Conservation (phyloP, 2,329 filamentous ascomycete genomes). For the Colletotrichum salicis region DNA sequence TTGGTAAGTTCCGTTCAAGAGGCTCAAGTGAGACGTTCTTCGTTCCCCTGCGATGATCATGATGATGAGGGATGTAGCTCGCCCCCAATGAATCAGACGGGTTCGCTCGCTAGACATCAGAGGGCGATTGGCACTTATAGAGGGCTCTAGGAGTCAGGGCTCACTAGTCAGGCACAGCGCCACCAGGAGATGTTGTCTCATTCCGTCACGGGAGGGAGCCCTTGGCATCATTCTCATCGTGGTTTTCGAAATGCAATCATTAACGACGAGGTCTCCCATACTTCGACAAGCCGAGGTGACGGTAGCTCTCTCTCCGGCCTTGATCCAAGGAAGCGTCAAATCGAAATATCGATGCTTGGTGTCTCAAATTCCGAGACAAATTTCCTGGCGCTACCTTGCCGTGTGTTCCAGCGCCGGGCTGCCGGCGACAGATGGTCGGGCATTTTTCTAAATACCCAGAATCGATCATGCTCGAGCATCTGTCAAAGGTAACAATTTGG, state of each 20-base stretch:
- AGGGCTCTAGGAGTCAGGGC: not conserved
- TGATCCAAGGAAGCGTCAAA: not conserved
- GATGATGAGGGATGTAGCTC: not conserved
- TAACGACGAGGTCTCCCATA: not conserved
- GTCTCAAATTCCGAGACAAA: not conserved
- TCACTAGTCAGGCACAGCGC: not conserved
- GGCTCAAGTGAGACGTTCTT: slow-evolving; percentile 9
- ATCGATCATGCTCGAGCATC: not conserved
- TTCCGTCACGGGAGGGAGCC: slow-evolving; percentile 26
- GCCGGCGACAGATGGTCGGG: not conserved
- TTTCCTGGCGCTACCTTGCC: not conserved
- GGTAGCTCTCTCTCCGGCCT: not conserved
- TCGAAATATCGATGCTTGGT: not conserved
- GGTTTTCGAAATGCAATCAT: slow-evolving; percentile 21
- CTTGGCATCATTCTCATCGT: not conserved
- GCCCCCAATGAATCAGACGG: slow-evolving; percentile 8
- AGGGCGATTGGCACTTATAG: not conserved
- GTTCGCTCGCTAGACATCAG: not conserved
- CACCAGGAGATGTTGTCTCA: slow-evolving; percentile 8
- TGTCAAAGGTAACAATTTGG: not conserved
- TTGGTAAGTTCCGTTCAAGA: not conserved
- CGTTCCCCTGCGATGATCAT: slow-evolving; percentile 3
- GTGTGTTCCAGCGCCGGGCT: not conserved
- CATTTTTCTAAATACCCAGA: not conserved
- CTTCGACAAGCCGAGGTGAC: not conserved